phyloP scores from a whole-genome alignment of 179 eudicot genomes.

The Drosera spatulata region DNA sequence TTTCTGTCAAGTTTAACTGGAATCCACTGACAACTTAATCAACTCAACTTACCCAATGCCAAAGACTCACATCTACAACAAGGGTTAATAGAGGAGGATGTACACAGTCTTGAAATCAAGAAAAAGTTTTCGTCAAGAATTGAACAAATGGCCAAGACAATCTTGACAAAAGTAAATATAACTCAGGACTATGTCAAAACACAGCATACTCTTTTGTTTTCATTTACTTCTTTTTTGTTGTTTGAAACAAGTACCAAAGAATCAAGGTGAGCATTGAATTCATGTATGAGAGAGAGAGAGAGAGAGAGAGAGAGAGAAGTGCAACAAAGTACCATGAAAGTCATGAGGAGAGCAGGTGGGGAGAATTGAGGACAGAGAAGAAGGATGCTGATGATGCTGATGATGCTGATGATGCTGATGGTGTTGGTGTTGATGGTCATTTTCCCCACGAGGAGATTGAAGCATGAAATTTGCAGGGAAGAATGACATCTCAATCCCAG shows the following conservation, averaged over 20 bases:
- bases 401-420: not conserved
- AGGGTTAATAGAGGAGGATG: no score
- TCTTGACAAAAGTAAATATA: no score
- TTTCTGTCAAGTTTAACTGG: no score
- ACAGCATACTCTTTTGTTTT: no score
- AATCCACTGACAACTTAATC: no score
- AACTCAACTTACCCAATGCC: no score
- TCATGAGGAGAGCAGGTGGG: slow-evolving; percentile 40
- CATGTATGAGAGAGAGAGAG: not conserved
- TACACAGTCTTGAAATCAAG: no score
- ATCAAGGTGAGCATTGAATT: not conserved
- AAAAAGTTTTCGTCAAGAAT: no score
- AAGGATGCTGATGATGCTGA: slow-evolving; percentile 4
- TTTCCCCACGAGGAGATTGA: slow-evolving; percentile 43
- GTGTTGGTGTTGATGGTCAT: slow-evolving; percentile 31
- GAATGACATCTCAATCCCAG: slow-evolving; percentile 67
- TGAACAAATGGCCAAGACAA: no score
- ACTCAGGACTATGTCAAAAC: no score
- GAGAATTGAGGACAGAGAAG: slow-evolving; percentile 41
- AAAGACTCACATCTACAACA: no score
- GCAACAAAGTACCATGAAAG: slow-evolving; percentile 50
- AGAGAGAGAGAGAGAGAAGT: not conserved
- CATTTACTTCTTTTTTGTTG: no score
- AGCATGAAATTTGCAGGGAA: slow-evolving; percentile 84
- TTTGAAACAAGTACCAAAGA: not conserved